Evolutionary conservation across 1,284 basidiomycete genomes (phyloP), one percentile per base, ranked within the genome.

Genomic region (Cutaneotrichosporon spelunceum): DNA sequence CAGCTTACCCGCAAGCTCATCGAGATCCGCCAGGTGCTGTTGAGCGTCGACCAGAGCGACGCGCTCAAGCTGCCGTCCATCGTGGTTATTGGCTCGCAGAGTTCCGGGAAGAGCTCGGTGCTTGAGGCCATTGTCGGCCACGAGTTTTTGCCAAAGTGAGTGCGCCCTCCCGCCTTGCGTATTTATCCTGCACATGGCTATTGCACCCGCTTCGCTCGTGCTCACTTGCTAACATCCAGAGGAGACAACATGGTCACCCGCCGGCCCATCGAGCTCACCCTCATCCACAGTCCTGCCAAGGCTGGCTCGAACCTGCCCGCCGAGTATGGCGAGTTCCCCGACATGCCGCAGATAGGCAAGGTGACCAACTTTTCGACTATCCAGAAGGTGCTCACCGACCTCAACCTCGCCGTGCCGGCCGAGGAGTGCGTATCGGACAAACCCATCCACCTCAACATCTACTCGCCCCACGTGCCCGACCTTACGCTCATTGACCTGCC

Each of bases 181-280:
- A 47, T n/a, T 34, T 26, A 19, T 3, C 16, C 19, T 42, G 19
- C 9, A 19, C 16, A 19, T 1, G 16, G 39, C 34, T 42, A 11
- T 33, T 19, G 39, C 39, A 39, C 36, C 16, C 36, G 39, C 39
- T 42, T n/a, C 39, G 67, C 34, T 16, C 26, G 10, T 49, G 21
- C 29, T 29, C 30, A 11, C 30, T 8, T 8, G 19, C 42, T 54
- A 44, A 24, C 57, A 49, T 44, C 10, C 72, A 96, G 93, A 81
- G 95, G 95, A 61, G 90, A 94, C 79, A 99, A 99, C 79, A 99
- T 99, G 96, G 96, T 99, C 50, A 99, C 95, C 1, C 90, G 95
- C 2, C 88, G 95, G 53, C 96, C 95, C 1, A 96, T 99, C 71
- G 95, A 99, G 76, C 85, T 99, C 61, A 99, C 95, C 0, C 87